A percentile compares a stretch with the other conserved stretches of the same genome.
phyloP scores from a whole-genome alignment of 106 monocot species.

The Cymbidium sinense region DNA sequence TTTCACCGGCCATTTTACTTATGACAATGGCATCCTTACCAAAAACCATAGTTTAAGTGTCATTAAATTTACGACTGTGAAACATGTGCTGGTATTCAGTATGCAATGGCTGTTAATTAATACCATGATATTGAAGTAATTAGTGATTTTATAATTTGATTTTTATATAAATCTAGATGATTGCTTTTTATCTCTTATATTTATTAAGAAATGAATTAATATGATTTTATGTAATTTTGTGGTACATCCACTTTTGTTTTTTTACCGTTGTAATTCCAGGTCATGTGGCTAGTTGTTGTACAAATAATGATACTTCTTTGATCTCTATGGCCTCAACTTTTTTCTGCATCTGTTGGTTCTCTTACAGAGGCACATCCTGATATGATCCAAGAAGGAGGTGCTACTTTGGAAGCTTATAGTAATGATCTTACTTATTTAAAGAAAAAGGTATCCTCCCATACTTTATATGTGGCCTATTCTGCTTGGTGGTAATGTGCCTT shows the following conservation, averaged over 20 bases:
- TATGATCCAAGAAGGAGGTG: constrained; percentile 55
- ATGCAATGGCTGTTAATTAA: not conserved
- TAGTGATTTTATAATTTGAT: not conserved
- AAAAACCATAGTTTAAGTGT: not conserved
- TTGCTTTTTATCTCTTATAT: not conserved
- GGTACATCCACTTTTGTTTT: not conserved
- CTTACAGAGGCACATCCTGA: constrained; percentile 86
- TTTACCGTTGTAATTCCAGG: not conserved
- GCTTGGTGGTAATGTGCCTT: not conserved
- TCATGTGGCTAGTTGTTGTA: not conserved
- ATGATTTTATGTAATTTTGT: not conserved
- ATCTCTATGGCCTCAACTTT: not conserved
- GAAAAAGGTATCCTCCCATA: constrained; percentile 46
- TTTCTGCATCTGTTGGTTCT: not conserved
- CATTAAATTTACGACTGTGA: not conserved
- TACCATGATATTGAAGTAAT: not conserved
- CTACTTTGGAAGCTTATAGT: constrained; percentile 58
- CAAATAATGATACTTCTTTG: not conserved
- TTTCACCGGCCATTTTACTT: not conserved
- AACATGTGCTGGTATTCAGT: not conserved
- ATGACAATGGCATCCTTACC: not conserved
- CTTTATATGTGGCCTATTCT: not conserved
- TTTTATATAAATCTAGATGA: not conserved
- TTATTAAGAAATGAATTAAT: not conserved
- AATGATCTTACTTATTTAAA: constrained; percentile 83